Percentiles rank a stretch among this genome's conserved stretches.
Conservation (phyloP, 768 basidiomycete genomes). For the Leccinum imitatum region DNA sequence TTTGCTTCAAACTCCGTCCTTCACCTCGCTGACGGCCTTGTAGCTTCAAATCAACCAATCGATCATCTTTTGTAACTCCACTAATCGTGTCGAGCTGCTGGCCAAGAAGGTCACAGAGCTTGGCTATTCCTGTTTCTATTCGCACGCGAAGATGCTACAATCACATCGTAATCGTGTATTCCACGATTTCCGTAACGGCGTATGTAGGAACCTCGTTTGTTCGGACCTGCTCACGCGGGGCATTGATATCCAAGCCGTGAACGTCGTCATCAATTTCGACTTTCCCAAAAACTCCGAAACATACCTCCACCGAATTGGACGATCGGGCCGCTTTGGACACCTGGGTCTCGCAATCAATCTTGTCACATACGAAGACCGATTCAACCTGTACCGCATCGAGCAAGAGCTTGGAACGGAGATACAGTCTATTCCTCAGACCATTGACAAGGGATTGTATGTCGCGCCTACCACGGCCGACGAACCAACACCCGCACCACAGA, state of each 20-base stretch:
- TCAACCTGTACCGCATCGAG: constrained; percentile 97
- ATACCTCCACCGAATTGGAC: constrained; percentile 97
- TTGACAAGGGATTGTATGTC: constrained; percentile 93
- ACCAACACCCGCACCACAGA: constrained; percentile 47
- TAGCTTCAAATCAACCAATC: constrained; percentile 99
- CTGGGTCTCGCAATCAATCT: constrained; percentile 96
- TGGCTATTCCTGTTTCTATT: constrained; percentile 99
- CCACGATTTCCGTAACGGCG: constrained; percentile 99
- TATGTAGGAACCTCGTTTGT: constrained; percentile 98
- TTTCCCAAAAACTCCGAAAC: constrained; percentile 99
- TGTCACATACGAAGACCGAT: constrained; percentile 96
- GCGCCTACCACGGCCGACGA: constrained; percentile 60
- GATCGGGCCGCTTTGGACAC: constrained; percentile 96
- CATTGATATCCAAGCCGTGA: constrained; percentile 99
- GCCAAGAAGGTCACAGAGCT: constrained; percentile 99
- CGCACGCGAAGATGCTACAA: constrained; percentile 99
- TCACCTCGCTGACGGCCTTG: constrained; percentile 7
- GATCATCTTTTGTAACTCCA: constrained; percentile 99
- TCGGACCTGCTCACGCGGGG: constrained; percentile 96
- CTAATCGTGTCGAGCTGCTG: constrained; percentile 97
- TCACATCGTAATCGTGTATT: constrained; percentile 98
- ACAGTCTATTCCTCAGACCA: constrained; percentile 86
- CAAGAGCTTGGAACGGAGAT: constrained; percentile 99
- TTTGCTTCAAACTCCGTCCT: not conserved
- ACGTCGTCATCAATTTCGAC: constrained; percentile 99